Evolutionary conservation across 345 rosid genomes (phyloP).

Genomic region (Eucalyptus polyanthemos): DNA sequence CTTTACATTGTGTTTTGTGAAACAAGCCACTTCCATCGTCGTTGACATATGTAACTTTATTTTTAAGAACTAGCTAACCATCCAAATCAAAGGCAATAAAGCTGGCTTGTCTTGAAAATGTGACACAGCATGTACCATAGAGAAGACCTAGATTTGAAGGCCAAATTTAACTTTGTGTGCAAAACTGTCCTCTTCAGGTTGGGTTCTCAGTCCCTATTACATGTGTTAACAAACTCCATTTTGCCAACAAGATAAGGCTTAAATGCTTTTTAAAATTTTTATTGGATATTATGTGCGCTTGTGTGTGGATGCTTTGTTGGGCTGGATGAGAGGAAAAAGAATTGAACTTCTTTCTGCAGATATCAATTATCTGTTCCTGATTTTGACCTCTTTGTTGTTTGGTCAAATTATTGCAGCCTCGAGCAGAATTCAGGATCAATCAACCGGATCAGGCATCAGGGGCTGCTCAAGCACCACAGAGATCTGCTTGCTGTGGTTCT

Average conservation of each 20-base stretch:
- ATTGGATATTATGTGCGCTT: neutral
- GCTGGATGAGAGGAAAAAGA: neutral
- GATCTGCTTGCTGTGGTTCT: conserved; percentile 51
- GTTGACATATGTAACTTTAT: neutral
- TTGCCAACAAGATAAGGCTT: neutral
- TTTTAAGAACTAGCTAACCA: neutral
- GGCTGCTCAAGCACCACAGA: conserved; percentile 15
- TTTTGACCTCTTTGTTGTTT: neutral
- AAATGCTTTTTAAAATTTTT: neutral
- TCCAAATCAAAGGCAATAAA: neutral
- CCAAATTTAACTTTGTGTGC: neutral
- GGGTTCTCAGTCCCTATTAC: neutral
- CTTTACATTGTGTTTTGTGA: neutral
- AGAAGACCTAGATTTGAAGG: neutral
- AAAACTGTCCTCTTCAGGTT: neutral
- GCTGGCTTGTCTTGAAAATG: neutral
- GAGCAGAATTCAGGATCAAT: conserved; percentile 39
- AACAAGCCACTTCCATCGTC: neutral
- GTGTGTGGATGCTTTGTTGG: neutral
- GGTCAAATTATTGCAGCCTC: conserved; percentile 26
- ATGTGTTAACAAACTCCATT: neutral
- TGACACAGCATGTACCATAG: neutral
- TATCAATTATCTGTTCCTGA: neutral
- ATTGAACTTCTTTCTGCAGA: neutral
- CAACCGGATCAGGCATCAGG: conserved; percentile 28